Percentiles rank a stretch among this genome's conserved stretches.
These are phyloP conservation scores for Cucurbitaria berberidis DNA, from an alignment of 2,329 filamentous ascomycete species.

Conservation along the genomic window DNA sequence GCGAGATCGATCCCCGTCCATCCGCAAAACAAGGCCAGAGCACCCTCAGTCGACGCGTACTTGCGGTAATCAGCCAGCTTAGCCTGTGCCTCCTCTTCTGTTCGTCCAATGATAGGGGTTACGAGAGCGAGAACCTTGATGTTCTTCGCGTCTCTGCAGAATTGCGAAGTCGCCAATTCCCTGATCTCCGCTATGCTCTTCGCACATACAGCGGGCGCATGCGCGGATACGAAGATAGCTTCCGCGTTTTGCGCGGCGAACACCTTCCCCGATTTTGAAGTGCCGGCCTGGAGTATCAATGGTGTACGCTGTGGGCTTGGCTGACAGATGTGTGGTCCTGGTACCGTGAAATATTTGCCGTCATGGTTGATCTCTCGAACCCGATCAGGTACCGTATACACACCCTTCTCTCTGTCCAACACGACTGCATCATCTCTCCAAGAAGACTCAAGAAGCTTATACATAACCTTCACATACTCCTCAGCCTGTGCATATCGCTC, in stretches of 20 bases:
- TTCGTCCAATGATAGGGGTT: slow-evolving; percentile 68
- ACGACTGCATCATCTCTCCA: slow-evolving; percentile 72
- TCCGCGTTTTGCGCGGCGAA: slow-evolving; percentile 76
- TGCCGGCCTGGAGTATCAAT: slow-evolving; percentile 72
- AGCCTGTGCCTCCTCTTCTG: slow-evolving; percentile 68
- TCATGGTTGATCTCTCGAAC: slow-evolving; percentile 71
- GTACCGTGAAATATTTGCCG: slow-evolving; percentile 68
- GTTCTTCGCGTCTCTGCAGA: slow-evolving; percentile 62
- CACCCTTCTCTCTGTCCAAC: slow-evolving; percentile 62
- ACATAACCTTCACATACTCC: slow-evolving; percentile 72
- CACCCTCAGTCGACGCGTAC: slow-evolving; percentile 70
- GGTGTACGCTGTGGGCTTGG: slow-evolving; percentile 72
- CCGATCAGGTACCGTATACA: slow-evolving; percentile 65
- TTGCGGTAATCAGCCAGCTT: slow-evolving; percentile 68
- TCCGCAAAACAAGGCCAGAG: slow-evolving; percentile 72
- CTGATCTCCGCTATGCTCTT: slow-evolving; percentile 69
- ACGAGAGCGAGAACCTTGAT: slow-evolving; percentile 74
- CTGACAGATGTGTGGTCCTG: slow-evolving; percentile 71
- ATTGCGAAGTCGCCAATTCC: slow-evolving; percentile 58
- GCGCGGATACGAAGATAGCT: slow-evolving; percentile 71
- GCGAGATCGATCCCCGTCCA: slow-evolving; percentile 74
- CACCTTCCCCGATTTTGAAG: slow-evolving; percentile 67
- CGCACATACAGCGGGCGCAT: slow-evolving; percentile 66
- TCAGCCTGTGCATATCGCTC: slow-evolving; percentile 72
- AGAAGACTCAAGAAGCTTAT: slow-evolving; percentile 71